Evolutionary conservation across 23 red algal species (phyloP), one percentile per base, ranked within the genome.

Genomic region (Gracilariopsis chorda): DNA sequence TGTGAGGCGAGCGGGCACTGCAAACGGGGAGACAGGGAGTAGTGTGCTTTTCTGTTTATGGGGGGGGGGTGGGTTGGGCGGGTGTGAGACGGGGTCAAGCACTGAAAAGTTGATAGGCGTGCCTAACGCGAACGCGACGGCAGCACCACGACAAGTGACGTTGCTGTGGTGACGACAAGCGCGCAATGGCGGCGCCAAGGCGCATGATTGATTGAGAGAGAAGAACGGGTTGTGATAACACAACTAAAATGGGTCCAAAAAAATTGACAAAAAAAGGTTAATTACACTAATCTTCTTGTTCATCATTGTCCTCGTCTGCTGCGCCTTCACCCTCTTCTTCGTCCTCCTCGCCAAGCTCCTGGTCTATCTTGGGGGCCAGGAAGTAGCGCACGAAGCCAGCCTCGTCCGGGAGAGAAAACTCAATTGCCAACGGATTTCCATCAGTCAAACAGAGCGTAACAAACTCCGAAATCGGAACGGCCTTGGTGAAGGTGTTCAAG

Each of bases 331-430:
- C 48, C 10, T 60, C 73, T 7, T 88, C 83, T 19, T 59, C 87
- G 4, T 63, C 75, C 27, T 85, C 71, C 23, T 90, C 86, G 16
- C 29, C 77, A 12, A 88, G 73, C 16, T 82, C 84, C 48, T 93
- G 86, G 12, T 86, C 91, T 35, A 94, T 94, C 91, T 98, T 98
- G 2, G 96, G 96, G 12, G 96, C 96, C 11, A 98, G 91, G 92
- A 95, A 98, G 72, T 95, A 98, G 49, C 80, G 27, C 9, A 98
- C 65, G 51, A 90, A 92, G 25, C 96, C 96, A 62, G 87, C 91
- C 34, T 98, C 84, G 32, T 95, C 89, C 21, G 79, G 88, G 44
- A 98, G 82, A 19, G 82, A 72, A 71, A 92, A 98, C 76, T 95
- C 86, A 4, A 98, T 88, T 28, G 84, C 83, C 17, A 98, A 77